phyloP scores from a whole-genome alignment of 768 basidiomycete genomes.

The Dendrothele bispora region DNA sequence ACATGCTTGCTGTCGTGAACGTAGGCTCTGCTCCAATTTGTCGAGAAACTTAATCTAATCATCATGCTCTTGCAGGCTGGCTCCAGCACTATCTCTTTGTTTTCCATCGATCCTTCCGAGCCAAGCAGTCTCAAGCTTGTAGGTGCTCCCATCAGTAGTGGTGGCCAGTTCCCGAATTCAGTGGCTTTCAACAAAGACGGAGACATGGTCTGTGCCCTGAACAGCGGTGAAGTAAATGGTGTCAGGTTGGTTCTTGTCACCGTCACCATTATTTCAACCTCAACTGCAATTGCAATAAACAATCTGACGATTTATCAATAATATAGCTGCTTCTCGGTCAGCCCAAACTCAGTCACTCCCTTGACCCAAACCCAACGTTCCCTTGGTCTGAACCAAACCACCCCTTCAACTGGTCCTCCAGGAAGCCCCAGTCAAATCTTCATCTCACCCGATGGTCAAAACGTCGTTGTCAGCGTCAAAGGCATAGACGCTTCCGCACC shows the following conservation, averaged over 20 bases:
- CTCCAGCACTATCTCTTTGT: constrained; percentile 36
- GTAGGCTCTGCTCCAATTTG: constrained; percentile 4
- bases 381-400: constrained; percentile 49
- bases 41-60: not conserved
- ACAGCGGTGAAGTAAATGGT: constrained; percentile 33
- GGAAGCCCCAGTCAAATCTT: constrained; percentile 43
- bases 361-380: constrained; percentile 41
- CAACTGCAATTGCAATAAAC: no score
- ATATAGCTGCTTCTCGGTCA: constrained; percentile 34
- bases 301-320: no score
- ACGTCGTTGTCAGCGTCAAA: constrained; percentile 48
- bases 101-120: constrained; percentile 30
- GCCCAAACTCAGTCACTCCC: constrained; percentile 31
- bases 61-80: constrained; percentile 26
- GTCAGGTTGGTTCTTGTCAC: constrained; percentile 24
- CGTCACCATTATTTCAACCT: no score
- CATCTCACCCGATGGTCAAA: constrained; percentile 42
- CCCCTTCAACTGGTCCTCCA: constrained; percentile 47
- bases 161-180: constrained; percentile 38
- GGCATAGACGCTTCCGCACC: constrained; percentile 40
- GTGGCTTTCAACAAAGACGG: constrained; percentile 31
- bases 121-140: constrained; percentile 28
- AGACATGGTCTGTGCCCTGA: constrained; percentile 30
- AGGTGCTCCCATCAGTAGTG: constrained; percentile 31
- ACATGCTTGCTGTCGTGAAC: constrained; percentile 19